phyloP scores from a whole-genome alignment of 352 stramenopile species.

The Globisporangium solare region DNA sequence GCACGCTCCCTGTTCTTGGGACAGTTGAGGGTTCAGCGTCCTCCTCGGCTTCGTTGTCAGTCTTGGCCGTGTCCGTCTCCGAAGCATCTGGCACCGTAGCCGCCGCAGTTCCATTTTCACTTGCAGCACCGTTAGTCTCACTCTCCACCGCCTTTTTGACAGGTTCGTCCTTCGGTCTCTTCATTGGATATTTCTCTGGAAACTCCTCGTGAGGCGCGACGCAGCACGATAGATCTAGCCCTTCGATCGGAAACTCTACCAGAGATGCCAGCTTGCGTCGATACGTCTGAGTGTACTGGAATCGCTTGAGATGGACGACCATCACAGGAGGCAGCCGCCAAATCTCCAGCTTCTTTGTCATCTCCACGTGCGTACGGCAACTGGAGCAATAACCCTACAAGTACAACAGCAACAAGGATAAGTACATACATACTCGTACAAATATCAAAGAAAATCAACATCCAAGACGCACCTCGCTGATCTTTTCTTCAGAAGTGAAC shows the following conservation, averaged over 20 bases:
- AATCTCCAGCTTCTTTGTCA: conserved; percentile 98
- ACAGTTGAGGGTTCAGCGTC: neutral
- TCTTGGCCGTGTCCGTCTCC: conserved; percentile 6
- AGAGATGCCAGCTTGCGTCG: conserved; percentile 85
- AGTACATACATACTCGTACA: neutral
- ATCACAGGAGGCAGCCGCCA: conserved; percentile 96
- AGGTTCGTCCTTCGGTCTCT: conserved; percentile 29
- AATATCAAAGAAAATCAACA: neutral
- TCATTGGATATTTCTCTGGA: conserved; percentile 75
- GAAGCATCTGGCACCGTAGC: neutral
- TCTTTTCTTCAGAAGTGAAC: conserved; percentile 85
- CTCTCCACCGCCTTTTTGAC: neutral
- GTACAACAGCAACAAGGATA: conserved; percentile 1
- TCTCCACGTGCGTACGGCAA: conserved; percentile 93
- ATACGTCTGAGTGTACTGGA: conserved; percentile 95
- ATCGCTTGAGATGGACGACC: conserved; percentile 98
- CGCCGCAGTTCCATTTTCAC: conserved; percentile 2
- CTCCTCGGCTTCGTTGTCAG: conserved; percentile 12
- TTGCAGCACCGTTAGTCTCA: neutral
- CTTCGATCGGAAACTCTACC: conserved; percentile 95
- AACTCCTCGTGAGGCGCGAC: conserved; percentile 81
- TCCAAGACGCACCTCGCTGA: conserved; percentile 46
- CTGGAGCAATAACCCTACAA: conserved; percentile 92
- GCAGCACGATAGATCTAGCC: conserved; percentile 91
- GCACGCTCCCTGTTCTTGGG: neutral